These are phyloP conservation scores for Candida cerambycidarum DNA, from an alignment of 805 yeast species.

Conservation along the genomic window DNA sequence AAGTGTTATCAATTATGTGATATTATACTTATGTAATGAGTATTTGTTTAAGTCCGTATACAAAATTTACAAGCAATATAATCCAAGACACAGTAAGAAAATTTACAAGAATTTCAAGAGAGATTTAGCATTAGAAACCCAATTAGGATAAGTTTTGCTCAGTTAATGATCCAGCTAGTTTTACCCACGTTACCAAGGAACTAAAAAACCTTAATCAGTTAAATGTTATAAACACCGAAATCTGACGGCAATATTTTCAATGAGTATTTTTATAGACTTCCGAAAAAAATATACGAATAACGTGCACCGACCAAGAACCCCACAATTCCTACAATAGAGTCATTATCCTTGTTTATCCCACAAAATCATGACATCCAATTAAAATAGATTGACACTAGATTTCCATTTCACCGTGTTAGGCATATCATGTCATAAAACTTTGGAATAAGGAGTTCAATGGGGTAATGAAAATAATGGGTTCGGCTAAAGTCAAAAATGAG, in stretches of 20 bases:
- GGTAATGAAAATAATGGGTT: neutral
- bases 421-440: neutral
- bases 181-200: no score
- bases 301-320: constrained; percentile 3
- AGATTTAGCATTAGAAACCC: no score
- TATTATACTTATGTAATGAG: constrained; percentile 47
- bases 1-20: constrained; percentile 50
- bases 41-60: constrained; percentile 38
- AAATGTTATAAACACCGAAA: no score
- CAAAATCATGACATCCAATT: neutral
- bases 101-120: constrained; percentile 33
- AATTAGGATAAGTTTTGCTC: no score
- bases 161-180: no score
- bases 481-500: neutral
- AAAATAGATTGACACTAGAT: neutral
- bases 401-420: neutral
- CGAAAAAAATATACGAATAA: neutral
- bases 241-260: neutral
- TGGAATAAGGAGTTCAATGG: neutral
- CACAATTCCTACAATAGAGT: neutral
- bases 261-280: neutral
- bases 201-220: neutral
- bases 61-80: constrained; percentile 5
- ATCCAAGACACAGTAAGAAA: constrained; percentile 30
- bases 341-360: neutral